phyloP scores from a whole-genome alignment of 345 rosid genomes.

The Acer yangbiense region DNA sequence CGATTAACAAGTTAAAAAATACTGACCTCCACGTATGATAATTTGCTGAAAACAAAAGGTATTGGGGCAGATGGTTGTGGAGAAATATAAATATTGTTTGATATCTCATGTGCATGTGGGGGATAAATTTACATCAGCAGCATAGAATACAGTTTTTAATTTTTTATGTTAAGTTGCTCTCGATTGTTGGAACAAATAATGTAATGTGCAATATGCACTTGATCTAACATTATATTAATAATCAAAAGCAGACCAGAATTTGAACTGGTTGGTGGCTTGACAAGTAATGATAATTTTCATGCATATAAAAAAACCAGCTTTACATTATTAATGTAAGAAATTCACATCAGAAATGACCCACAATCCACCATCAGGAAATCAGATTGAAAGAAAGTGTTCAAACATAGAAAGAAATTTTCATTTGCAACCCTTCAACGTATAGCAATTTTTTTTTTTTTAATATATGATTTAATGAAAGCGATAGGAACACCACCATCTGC shows the following conservation, averaged over 20 bases:
- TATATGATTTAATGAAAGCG: background rate
- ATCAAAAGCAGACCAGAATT: slow-evolving; percentile 8
- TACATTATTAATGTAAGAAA: background rate
- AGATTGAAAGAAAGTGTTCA: slow-evolving; percentile 4
- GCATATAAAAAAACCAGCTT: background rate
- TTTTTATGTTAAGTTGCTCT: background rate
- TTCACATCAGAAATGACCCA: slow-evolving; percentile 14
- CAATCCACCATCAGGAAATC: slow-evolving; percentile 28
- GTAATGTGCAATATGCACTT: background rate
- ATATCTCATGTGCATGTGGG: background rate
- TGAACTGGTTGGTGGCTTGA: too few species aligned
- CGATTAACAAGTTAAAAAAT: too few species aligned
- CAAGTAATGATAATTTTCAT: background rate
- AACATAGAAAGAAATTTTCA: background rate
- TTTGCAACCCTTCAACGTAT: background rate
- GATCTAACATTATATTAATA: background rate
- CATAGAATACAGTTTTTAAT: background rate
- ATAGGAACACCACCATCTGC: background rate
- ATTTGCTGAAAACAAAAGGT: background rate
- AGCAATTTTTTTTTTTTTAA: background rate
- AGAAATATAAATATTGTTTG: background rate
- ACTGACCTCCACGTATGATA: background rate
- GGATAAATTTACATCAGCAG: background rate
- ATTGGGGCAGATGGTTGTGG: background rate
- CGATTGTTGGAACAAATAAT: background rate